Base-by-base conservation (phyloP, 177 flowering plant species). In the Vitis hybrid region DNA sequence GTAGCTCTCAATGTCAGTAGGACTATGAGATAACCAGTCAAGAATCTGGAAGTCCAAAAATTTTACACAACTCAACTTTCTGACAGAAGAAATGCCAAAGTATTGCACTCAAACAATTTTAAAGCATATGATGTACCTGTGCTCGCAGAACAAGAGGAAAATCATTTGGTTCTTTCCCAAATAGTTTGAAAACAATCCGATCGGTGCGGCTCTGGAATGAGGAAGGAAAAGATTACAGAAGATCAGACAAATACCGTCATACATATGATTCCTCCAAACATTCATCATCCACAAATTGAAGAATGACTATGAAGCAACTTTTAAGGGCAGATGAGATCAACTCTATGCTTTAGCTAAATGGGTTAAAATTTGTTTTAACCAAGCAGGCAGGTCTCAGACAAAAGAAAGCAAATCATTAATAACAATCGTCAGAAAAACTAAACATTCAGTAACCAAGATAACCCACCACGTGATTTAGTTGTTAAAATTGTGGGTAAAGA, bases 1-100 rank as follows among this genome's bases (percentile, higher is more conserved):
- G 81, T 93, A 90, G 84, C 99, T 88, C 80, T 92, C 97, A 60
- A 94, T 89, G 77, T 94, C 98, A 1, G 97, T 86, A 14, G 99
- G 99, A 81, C 93, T 90, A 76, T 87, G 88, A 19, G 92, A 81
- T 64, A 94, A 71, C 99, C 99, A 94, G 63, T 88, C 89, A 71
- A 93, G 94, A 72, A 94, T 85, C 99, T 94, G 92, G 40, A 75
- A 74, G 50, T 66, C 52, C 71, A 70, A 72, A 52, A 3, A 58
- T 7, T 54, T 54, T 15, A 67, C 21, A 73, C 13, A 52, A 76
- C n/a, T 69, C 67, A 51, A 24, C n/a, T 21, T 64, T 70, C 57
- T 24, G 40, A 17, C 17, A 12, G 65, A 19, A 49, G 54, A 62
- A 64, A 64, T 5, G 12, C 51, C 11, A 56, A 59, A 19, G 6